Conservation (phyloP, 371 early-diverging fungal species). For the Apophysomyces sp. region DNA sequence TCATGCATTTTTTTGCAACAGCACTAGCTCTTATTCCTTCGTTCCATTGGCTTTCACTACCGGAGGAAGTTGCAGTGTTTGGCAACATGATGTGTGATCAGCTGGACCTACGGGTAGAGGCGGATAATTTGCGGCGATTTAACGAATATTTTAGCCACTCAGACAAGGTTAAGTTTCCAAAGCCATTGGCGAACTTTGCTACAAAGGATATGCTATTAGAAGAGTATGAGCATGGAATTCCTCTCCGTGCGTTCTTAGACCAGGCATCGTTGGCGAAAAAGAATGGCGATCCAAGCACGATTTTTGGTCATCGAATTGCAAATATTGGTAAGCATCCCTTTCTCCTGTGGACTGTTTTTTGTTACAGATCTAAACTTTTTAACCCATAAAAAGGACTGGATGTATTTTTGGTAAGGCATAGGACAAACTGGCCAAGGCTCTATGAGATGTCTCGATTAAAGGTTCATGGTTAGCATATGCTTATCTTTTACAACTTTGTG, state of each 20-base stretch:
- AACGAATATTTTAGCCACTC: constrained; percentile 63
- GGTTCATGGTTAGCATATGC: constrained; percentile 66
- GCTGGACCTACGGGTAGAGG: constrained; percentile 86
- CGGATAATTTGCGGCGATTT: constrained; percentile 71
- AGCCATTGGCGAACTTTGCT: constrained; percentile 59
- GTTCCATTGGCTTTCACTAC: constrained; percentile 80
- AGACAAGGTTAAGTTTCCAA: constrained; percentile 67
- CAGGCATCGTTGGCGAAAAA: constrained; percentile 28
- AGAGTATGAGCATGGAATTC: constrained; percentile 77
- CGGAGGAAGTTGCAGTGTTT: constrained; percentile 88
- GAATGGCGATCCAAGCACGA: constrained; percentile 30
- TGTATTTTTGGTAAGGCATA: constrained; percentile 48
- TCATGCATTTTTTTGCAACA: constrained; percentile 73
- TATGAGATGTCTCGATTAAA: background rate
- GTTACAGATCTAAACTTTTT: background rate
- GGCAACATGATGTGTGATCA: constrained; percentile 92
- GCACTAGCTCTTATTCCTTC: constrained; percentile 70
- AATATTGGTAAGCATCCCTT: constrained; percentile 64
- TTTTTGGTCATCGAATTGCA: constrained; percentile 73
- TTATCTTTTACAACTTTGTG: constrained; percentile 89
- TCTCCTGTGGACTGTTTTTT: background rate
- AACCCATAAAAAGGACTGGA: constrained; percentile 34
- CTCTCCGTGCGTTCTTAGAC: constrained; percentile 71
- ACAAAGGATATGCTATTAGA: constrained; percentile 81
- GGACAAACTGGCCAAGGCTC: background rate